Conservation (phyloP, 1,284 basidiomycete species). For the Cryptococcus jaspeensis region DNA sequence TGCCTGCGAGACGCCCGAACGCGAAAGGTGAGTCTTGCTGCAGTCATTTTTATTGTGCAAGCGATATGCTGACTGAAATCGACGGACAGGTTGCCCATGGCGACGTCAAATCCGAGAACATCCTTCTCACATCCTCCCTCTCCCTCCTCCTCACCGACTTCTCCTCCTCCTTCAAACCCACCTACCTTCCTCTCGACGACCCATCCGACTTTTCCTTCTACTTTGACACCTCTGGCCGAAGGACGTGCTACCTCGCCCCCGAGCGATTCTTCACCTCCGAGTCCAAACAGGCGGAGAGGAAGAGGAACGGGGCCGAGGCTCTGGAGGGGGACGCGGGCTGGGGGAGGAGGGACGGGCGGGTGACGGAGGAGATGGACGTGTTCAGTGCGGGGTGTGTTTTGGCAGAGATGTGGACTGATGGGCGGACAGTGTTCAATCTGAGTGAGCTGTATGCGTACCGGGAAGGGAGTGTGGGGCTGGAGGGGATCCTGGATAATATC, state of each 20-base stretch:
- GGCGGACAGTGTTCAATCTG: constrained; percentile 87
- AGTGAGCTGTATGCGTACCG: constrained; percentile 95
- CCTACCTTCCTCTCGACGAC: constrained; percentile 91
- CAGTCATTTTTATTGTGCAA: background rate
- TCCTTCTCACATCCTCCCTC: constrained; percentile 94
- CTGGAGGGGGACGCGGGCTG: constrained; percentile 27
- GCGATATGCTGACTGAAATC: background rate
- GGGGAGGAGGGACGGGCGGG: constrained; percentile 66
- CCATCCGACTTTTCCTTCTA: constrained; percentile 97
- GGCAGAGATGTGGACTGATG: constrained; percentile 94
- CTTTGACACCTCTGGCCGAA: constrained; percentile 89
- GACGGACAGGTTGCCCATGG: constrained; percentile 77
- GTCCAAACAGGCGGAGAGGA: constrained; percentile 61
- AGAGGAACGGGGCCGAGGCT: constrained; percentile 48
- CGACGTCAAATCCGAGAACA: constrained; percentile 97
- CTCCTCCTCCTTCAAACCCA: constrained; percentile 89
- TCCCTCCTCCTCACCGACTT: constrained; percentile 96
- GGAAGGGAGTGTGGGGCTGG: constrained; percentile 76
- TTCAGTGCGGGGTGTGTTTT: constrained; percentile 95
- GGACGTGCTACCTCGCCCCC: constrained; percentile 95
- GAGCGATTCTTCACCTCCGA: constrained; percentile 88
- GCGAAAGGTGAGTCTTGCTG: constrained; percentile 54
- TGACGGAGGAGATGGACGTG: constrained; percentile 97
- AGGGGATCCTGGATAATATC: constrained; percentile 69
- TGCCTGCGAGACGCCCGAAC: constrained; percentile 80